Evolutionary conservation across 2,329 filamentous ascomycete species (phyloP), one percentile per base, ranked within the genome.

Genomic region (Beauveria sp.): DNA sequence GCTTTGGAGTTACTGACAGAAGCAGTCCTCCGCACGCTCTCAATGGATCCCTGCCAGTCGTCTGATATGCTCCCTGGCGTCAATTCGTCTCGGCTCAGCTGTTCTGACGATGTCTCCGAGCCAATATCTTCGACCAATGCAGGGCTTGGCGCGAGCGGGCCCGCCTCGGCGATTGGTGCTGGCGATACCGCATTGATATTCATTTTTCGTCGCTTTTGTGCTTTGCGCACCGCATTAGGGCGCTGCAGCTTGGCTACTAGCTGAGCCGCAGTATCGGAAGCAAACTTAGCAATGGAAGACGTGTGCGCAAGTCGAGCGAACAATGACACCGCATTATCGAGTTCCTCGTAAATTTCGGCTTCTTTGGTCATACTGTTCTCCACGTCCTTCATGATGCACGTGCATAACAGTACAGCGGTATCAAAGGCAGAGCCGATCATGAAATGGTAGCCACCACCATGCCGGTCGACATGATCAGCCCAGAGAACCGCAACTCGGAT

Each of bases 391-490:
- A 82, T 73, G 5, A 83, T 70, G 4, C 80, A 77, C 0, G 80
- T 82, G 69, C 79, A 82, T 5, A 83, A 67, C 18, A 80, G 71
- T 0, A 80, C 78, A 1, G 79, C 75, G 0, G 78, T 80, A 64
- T 83, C 79, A 56, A 83, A 83, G 38, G 81, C 76, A 45, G 74
- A 73, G 61, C 82, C 83, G 0, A 79, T 70, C 8, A 80, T 75
- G 52, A 79, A 75, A 64, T 82, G 78, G 49, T 80, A 81, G 40
- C 79, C 80, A 5, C 76, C 74, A 48, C 81, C 78, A n/a, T 53
- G 26, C 9, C 18, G 56, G 26, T 63, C 57, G 14, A 63, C 50
- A 24, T 60, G 51, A 6, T 63, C 34, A 14, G 50, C 57, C 49
- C 57, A 63, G 12, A 66, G 34, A 72, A 72, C 9, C 77, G 71